These are phyloP conservation scores for Lentinula sp. DNA, from an alignment of 768 basidiomycete genomes.

Conservation along the genomic window DNA sequence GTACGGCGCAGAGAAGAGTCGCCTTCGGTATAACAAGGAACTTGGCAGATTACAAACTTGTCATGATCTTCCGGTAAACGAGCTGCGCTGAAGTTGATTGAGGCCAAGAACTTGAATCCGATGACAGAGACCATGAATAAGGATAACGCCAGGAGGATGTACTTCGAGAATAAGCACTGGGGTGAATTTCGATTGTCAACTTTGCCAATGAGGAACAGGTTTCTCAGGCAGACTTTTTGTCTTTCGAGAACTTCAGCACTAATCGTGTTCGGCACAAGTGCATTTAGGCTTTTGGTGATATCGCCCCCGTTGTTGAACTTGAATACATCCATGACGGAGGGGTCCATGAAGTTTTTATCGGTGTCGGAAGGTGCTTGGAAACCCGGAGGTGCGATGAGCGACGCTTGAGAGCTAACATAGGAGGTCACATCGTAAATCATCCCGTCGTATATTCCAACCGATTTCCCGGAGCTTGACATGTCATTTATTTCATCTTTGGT, in stretches of 20 bases:
- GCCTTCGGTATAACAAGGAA: slow-evolving; percentile 98
- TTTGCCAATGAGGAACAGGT: slow-evolving; percentile 87
- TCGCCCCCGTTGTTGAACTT: slow-evolving; percentile 68
- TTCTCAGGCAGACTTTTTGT: slow-evolving; percentile 87
- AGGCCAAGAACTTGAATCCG: slow-evolving; percentile 93
- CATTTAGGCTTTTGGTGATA: slow-evolving; percentile 69
- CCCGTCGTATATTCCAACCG: slow-evolving; percentile 82
- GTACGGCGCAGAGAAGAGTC: slow-evolving; percentile 78
- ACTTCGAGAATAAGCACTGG: slow-evolving; percentile 87
- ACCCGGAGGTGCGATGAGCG: slow-evolving; percentile 41
- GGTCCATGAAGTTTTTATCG: slow-evolving; percentile 66
- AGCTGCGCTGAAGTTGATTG: slow-evolving; percentile 72
- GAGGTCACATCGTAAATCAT: slow-evolving; percentile 83
- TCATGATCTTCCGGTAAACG: slow-evolving; percentile 92
- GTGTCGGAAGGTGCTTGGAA: slow-evolving; percentile 29
- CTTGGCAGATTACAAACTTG: slow-evolving; percentile 96
- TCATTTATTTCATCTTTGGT: slow-evolving; percentile 69
- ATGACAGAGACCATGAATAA: slow-evolving; percentile 92
- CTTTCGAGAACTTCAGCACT: slow-evolving; percentile 52
- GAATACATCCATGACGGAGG: slow-evolving; percentile 69
- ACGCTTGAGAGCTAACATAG: slow-evolving; percentile 71
- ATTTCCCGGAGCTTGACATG: slow-evolving; percentile 54
- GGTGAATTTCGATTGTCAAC: slow-evolving; percentile 89
- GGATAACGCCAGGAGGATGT: slow-evolving; percentile 86
- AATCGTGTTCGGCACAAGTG: slow-evolving; percentile 37